phyloP scores from a whole-genome alignment of 2,329 filamentous ascomycete species.

The Pezicula neosporulosa region DNA sequence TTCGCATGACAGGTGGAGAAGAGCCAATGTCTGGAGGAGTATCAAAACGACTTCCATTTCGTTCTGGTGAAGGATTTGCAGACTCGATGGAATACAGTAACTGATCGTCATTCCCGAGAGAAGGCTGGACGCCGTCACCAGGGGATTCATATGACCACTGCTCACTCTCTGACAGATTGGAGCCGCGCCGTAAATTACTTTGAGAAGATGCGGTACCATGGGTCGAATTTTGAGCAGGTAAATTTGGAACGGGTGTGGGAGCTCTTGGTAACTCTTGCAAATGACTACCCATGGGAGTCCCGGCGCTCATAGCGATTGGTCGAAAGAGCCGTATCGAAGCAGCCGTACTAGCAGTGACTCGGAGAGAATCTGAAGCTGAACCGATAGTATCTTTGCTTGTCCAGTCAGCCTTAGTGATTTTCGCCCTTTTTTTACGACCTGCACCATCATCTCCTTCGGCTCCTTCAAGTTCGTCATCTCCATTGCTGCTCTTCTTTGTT shows the following conservation, averaged over 20 bases:
- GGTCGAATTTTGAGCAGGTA: conserved; percentile 32
- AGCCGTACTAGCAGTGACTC: conserved; percentile 87
- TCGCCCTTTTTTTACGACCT: conserved; percentile 70
- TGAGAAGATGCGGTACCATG: conserved; percentile 26
- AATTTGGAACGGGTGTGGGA: conserved; percentile 67
- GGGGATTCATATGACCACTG: conserved; percentile 33
- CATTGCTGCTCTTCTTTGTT: too few relatives aligned
- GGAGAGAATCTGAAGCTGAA: conserved; percentile 71
- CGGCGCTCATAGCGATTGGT: conserved; percentile 55
- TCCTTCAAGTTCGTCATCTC: conserved; percentile 35
- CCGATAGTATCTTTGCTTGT: conserved; percentile 71
- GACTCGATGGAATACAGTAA: conserved; percentile 36
- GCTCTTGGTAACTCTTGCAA: conserved; percentile 72
- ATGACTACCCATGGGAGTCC: conserved; percentile 44
- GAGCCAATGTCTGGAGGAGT: conserved; percentile 84
- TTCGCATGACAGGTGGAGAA: conserved; percentile 77
- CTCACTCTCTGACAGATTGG: conserved; percentile 45
- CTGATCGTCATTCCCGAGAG: conserved; percentile 28
- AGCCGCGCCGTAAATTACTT: conserved; percentile 58
- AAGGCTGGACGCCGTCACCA: conserved; percentile 33
- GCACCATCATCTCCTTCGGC: conserved; percentile 36
- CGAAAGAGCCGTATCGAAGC: conserved; percentile 83
- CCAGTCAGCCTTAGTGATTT: conserved; percentile 69
- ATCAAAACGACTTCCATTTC: conserved; percentile 47
- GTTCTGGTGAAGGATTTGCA: conserved; percentile 44